Evolutionary conservation across 2,329 filamentous ascomycete genomes (phyloP).

Genomic region (Penicillium palitans): DNA sequence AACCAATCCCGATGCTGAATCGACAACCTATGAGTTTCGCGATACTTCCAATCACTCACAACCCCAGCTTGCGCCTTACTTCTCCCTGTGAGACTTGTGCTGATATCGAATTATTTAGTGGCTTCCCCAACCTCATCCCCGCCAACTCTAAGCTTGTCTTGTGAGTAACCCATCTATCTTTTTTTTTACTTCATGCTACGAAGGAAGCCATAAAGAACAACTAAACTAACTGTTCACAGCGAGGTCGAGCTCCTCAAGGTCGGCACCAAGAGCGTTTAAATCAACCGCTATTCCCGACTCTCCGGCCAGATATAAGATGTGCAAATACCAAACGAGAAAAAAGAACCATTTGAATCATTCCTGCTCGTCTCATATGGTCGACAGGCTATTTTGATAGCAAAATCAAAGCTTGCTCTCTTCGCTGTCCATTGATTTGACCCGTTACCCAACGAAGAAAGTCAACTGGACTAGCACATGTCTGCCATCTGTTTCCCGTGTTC

Average conservation of each 20-base stretch:
- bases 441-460: neutral
- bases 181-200: neutral
- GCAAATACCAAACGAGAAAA: neutral
- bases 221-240: constrained; percentile 43
- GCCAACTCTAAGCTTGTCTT: constrained; percentile 75
- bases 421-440: neutral
- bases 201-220: neutral
- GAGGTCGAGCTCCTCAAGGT: constrained; percentile 69
- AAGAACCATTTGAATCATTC: neutral
- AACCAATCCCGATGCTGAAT: neutral
- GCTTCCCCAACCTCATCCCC: constrained; percentile 77
- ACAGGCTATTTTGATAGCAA: neutral
- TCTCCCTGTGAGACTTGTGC: neutral
- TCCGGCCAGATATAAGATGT: neutral
- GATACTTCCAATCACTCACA: neutral
- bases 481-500: neutral
- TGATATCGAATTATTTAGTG: constrained; percentile 50
- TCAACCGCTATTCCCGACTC: neutral
- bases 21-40: neutral
- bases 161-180: constrained; percentile 57
- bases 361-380: neutral
- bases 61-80: neutral
- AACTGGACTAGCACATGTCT: constrained; percentile 3
- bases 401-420: constrained; percentile 1
- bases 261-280: constrained; percentile 51